Conservation (phyloP, 805 yeast species). For the Lachancea thermotolerans region DNA sequence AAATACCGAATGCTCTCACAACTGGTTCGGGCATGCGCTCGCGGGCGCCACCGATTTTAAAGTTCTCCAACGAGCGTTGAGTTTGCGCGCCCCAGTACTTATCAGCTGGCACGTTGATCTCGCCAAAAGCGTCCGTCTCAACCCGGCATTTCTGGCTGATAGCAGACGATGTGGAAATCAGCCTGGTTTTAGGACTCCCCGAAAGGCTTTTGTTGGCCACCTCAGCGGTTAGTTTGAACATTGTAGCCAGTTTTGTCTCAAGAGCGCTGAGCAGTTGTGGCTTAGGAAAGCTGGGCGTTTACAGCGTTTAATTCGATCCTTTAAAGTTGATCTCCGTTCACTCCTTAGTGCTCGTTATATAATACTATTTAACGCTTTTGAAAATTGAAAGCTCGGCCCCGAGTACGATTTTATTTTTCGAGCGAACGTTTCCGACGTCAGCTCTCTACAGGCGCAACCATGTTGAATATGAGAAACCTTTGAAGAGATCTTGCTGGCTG, state of each 20-base stretch:
- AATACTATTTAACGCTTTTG: neutral
- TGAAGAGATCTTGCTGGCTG: too few species aligned
- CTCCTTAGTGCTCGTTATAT: neutral
- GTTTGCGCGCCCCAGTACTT: conserved; percentile 99
- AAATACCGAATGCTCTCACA: conserved; percentile 83
- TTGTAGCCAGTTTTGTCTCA: neutral
- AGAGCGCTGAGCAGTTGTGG: too few species aligned
- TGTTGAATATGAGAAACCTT: too few species aligned
- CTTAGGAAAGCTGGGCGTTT: too few species aligned
- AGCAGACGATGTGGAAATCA: conserved; percentile 5
- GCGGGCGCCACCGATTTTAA: conserved; percentile 89
- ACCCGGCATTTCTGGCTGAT: conserved; percentile 37
- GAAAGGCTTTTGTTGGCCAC: conserved; percentile 2
- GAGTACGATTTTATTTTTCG: neutral
- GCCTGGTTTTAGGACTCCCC: neutral
- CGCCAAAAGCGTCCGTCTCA: conserved; percentile 96
- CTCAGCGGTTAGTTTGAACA: conserved; percentile 8
- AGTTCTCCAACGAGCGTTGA: conserved; percentile 85
- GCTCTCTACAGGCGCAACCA: too few species aligned
- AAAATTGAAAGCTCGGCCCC: neutral
- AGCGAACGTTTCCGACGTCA: too few species aligned
- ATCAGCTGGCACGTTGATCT: conserved; percentile 79
- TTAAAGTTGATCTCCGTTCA: too few species aligned
- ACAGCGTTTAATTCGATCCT: too few species aligned
- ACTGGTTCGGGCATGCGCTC: conserved; percentile 91